phyloP scores from a whole-genome alignment of 1,284 basidiomycete genomes.

The Tilletia walkeri region DNA sequence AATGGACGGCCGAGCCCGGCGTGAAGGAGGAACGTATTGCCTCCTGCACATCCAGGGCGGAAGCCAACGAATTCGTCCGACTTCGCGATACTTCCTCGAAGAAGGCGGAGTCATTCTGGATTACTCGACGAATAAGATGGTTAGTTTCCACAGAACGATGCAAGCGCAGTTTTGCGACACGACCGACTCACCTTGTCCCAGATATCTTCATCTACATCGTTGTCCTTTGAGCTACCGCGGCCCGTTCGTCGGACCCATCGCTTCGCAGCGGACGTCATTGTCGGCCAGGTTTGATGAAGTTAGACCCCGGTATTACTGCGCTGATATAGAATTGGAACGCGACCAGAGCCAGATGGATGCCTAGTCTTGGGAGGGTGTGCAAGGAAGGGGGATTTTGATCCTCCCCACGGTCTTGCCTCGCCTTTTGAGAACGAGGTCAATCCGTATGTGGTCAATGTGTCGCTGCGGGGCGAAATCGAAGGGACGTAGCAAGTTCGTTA shows the following conservation, averaged over 20 bases:
- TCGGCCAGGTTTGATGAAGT: too few species aligned
- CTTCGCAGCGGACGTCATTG: not conserved
- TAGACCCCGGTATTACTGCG: too few species aligned
- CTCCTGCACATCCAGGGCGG: not conserved
- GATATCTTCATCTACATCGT: not conserved
- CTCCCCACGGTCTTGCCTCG: too few species aligned
- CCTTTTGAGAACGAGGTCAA: too few species aligned
- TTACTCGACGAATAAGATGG: not conserved
- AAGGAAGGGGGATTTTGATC: too few species aligned
- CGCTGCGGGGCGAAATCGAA: too few species aligned
- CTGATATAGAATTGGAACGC: too few species aligned
- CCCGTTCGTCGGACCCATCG: not conserved
- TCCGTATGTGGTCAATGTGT: too few species aligned
- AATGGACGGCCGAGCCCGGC: not conserved
- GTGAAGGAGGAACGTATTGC: not conserved
- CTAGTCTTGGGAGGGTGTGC: too few species aligned
- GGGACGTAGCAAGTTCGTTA: too few species aligned
- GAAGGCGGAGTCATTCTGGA: slow-evolving; percentile 1
- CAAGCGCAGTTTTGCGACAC: not conserved
- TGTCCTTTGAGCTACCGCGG: not conserved
- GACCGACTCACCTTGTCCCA: not conserved
- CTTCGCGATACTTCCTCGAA: not conserved
- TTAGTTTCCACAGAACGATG: too few species aligned
- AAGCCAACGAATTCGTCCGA: not conserved
- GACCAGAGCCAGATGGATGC: too few species aligned